phyloP scores from a whole-genome alignment of 169 alveolate species.

The Pseudocohnilembus persalinus region DNA sequence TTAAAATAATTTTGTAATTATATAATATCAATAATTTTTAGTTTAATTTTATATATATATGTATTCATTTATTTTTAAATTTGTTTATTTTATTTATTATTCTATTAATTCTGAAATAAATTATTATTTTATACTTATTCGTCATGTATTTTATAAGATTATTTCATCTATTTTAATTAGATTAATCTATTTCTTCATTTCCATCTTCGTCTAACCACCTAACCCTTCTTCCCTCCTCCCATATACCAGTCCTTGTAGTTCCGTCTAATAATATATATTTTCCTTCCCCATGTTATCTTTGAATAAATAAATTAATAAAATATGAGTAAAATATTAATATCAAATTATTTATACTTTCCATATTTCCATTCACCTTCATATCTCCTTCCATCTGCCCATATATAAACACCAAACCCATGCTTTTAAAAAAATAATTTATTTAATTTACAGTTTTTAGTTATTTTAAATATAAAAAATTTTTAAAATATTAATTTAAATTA shows the following conservation, averaged over 20 bases:
- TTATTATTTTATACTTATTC: too few relatives aligned
- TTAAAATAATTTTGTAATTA: too few relatives aligned
- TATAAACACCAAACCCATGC: constrained; percentile 76
- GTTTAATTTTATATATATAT: too few relatives aligned
- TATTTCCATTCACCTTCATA: constrained; percentile 41
- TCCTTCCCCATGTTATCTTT: constrained; percentile 5
- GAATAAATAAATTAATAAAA: background rate
- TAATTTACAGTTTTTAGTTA: too few relatives aligned
- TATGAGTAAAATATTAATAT: background rate
- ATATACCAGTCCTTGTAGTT: constrained; percentile 39
- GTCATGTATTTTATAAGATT: background rate
- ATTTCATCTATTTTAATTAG: background rate
- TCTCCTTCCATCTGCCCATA: constrained; percentile 78
- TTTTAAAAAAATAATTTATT: background rate
- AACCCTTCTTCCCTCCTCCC: constrained; percentile 47
- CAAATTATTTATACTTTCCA: constrained; percentile 11
- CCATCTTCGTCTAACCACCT: constrained; percentile 2
- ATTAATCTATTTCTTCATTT: background rate
- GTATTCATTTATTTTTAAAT: too few relatives aligned
- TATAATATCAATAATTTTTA: too few relatives aligned
- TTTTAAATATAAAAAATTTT: too few relatives aligned
- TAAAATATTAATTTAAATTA: too few relatives aligned
- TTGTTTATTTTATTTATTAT: too few relatives aligned
- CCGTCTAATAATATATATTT: constrained; percentile 17
- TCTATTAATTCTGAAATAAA: too few relatives aligned